phyloP scores from a whole-genome alignment of 1,139 yeast genomes.

The Suhomyces wounanorum region DNA sequence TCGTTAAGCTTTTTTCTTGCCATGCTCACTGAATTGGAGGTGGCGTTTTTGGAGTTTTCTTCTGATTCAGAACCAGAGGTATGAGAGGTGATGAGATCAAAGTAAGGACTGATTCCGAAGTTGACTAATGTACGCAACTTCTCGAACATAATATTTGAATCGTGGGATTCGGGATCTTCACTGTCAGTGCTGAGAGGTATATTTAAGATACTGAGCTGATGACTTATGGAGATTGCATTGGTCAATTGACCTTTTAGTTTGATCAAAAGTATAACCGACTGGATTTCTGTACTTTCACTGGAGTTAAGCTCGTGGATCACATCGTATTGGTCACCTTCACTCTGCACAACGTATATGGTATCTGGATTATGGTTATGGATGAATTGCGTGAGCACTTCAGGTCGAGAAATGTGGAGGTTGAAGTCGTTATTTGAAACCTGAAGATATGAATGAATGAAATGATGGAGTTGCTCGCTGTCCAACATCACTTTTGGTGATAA shows the following conservation, averaged over 20 bases:
- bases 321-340: slow-evolving; percentile 18
- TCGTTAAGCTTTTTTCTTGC: slow-evolving; percentile 71
- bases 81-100: slow-evolving; percentile 28
- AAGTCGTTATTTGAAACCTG: slow-evolving; percentile 13
- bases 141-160: slow-evolving; percentile 45
- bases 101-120: slow-evolving; percentile 43
- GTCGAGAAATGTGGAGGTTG: slow-evolving; percentile 5
- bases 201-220: slow-evolving; percentile 44
- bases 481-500: slow-evolving; percentile 63
- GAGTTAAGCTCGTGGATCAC: slow-evolving; percentile 19
- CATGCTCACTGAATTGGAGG: slow-evolving; percentile 32
- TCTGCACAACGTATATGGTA: slow-evolving; percentile 25
- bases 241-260: slow-evolving; percentile 44
- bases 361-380: slow-evolving; percentile 21
- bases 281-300: slow-evolving; percentile 3
- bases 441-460: slow-evolving; percentile 15
- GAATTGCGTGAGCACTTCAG: slow-evolving; percentile 16
- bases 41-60: slow-evolving; percentile 15
- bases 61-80: slow-evolving; percentile 10
- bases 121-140: slow-evolving; percentile 59
- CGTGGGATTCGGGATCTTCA: slow-evolving; percentile 13
- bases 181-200: slow-evolving; percentile 32
- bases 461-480: slow-evolving; percentile 34
- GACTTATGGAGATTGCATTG: slow-evolving; percentile 26
- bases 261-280: slow-evolving; percentile 38